Evolutionary conservation across 805 yeast species (phyloP), one percentile per base, ranked within the genome.

Genomic region (Yamadazyma laniorum): DNA sequence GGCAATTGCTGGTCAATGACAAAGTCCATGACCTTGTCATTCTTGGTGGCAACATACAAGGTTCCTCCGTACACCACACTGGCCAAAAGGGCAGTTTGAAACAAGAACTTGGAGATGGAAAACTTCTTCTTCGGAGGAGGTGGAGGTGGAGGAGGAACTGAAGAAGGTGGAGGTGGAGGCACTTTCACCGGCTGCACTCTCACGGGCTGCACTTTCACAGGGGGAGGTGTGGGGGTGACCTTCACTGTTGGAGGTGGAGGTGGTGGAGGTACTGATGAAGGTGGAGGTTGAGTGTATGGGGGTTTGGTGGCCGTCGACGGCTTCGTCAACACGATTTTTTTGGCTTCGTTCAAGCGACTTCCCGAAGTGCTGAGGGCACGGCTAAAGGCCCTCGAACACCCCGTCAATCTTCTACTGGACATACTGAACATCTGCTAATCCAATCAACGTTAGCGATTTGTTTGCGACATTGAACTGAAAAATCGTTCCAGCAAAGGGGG

Each of bases 1-100:
- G 74, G 74, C 43, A 65, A 59, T 39, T 67, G 65, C 36, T 65
- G 50, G 48, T 67, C 73, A 39, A 66, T 62, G 27, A 68, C 70
- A 44, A 66, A 66, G 49, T 67, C 72, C 67, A 67, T 58, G 12
- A 67, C 72, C 36, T 53, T 56, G 34, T 68, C 73, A 47, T 59
- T 67, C 48, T 66, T 68, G 40, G 73, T 66, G 35, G 73, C 72
- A 27, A 47, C 62, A 39, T 48, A 68, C 43, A 67, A 52, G 11
- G 70, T 58, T 16, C 65, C 64, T 2, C 72, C 74, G 40, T 67
- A 67, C 5, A 49, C 52, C 13, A 59, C 52, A 6, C 65, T 43
- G 6, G 59, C 56, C 18, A 54, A 36, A 7, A 61, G 39, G 9
- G 58, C 45, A 11, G 65, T 49, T 34, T 56, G 59, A 47, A 66